Percentiles rank a stretch among this genome's conserved stretches.
phyloP scores from a whole-genome alignment of 2,329 filamentous ascomycete species.

The Penicillium sp. region DNA sequence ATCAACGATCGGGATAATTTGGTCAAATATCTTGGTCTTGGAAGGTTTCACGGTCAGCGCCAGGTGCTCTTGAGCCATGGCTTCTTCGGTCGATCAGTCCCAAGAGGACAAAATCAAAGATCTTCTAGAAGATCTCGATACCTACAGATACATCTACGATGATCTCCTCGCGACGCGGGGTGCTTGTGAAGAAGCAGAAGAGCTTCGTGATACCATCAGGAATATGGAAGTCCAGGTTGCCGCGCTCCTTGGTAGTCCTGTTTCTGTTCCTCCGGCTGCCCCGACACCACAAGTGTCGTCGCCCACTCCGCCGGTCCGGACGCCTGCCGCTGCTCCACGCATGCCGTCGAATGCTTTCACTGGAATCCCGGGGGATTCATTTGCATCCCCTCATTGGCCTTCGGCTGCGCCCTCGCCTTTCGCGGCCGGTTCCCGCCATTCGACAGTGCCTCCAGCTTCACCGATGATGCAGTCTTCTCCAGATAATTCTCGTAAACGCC shows the following conservation, averaged over 20 bases:
- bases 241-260: conserved; percentile 13
- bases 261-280: neutral
- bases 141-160: conserved; percentile 33
- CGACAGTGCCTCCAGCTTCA: neutral
- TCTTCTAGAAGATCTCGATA: conserved; percentile 35
- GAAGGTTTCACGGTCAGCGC: neutral
- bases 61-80: conserved; percentile 3
- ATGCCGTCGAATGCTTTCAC: neutral
- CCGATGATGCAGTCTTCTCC: neutral
- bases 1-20: neutral
- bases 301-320: neutral
- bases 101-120: conserved; percentile 32
- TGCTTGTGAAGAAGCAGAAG: conserved; percentile 27
- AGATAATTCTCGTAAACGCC: conserved; percentile 18
- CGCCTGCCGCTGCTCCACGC: neutral
- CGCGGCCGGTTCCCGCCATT: neutral
- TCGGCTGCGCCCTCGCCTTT: conserved; percentile 22
- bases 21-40: neutral
- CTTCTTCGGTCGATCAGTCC: conserved; percentile 16
- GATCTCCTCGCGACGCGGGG: conserved; percentile 31
- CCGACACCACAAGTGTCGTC: neutral
- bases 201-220: conserved; percentile 29
- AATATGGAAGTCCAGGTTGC: conserved; percentile 28
- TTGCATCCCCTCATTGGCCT: conserved; percentile 14
- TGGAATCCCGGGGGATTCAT: neutral